Base-by-base conservation (phyloP, 2,329 filamentous ascomycete species). In the Dactylellina sp. region DNA sequence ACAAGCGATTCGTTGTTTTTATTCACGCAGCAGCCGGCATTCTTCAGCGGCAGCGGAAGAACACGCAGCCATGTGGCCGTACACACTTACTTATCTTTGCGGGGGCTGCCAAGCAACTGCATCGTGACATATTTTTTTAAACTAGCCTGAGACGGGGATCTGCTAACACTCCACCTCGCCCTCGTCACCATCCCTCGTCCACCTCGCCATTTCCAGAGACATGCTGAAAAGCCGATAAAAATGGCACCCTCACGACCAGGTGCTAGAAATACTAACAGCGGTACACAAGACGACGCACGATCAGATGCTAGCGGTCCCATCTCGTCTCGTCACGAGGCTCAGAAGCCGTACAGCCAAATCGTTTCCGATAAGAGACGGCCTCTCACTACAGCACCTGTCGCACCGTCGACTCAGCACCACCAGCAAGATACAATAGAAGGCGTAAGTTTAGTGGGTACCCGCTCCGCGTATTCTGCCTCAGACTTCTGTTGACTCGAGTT, bases 191-290 rank as follows among this genome's bases (percentile, higher is more conserved):
- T 44, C 42, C 14, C 12, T 40, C 16, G 14, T 32, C 9, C 11
- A 35, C 16, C 35, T 50, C 22, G 3, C n/a, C n/a, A 1, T 6
- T 24, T 9, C 1, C 25, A 20, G 7, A 12, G 32, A n/a, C 24
- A 55, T 39, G 46, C 9, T 20, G 20, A 5, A 16, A 14, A 25
- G 12, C n/a, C 28, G 25, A 55, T 39, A 24, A 18, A 59, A 18
- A 65, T 65, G 62, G 62, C 62, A n/a, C 62, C 62, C 7, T 65
- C 62, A 32, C 16, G 62, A 28, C 50, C 62, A n/a, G 52, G 40
- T 16, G 50, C 52, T 20, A n/a, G 50, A 39, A 56, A 25, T 42
- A 35, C 12, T 16, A 32, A 32, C 12, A 18, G 28, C 47, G 14
- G 20, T 14, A 37, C 37, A 25, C 59, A 25, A 32, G 55, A 70